Base-by-base conservation (phyloP, 2,329 filamentous ascomycete genomes). In the Fusarium citri region DNA sequence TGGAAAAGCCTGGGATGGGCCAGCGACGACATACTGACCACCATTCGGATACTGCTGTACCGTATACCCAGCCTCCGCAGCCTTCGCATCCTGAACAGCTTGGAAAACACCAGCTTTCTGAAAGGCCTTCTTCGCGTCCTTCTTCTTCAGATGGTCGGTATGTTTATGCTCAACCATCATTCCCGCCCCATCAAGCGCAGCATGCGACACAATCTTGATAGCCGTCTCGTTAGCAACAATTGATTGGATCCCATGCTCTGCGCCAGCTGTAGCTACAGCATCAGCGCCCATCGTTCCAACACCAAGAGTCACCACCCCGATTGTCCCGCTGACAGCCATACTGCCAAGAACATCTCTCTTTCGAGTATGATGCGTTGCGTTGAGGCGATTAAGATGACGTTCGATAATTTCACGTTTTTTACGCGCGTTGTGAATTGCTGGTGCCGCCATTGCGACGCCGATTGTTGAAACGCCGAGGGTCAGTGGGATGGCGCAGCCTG, bases 341-440 rank as follows among this genome's bases (percentile, higher is more conserved):
- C 80, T 80, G 2, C 77, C 79, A 0, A 84, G 58, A 0, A 83
- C 80, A 57, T 81, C 80, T 3, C 80, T 74, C 55, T 83, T 83
- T 48, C 82, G 77, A 0, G 80, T 81, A 26, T 78, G 75, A 45
- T 83, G 80, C 0, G 76, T 78, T 6, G 74, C 66, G 7, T 79
- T 76, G 11, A 78, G 74, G 6, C 69, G 68, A 34, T 80, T 75
- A 2, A 83, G 76, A 23, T 81, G 79, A 8, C 68, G 73, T 56
- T 82, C 80, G 54, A 83, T 81, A 0, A 83, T 82, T 22, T 79
- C 79, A 8, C 81, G 75, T 59, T 83, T 82, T 64, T 80, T 82
- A 3, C 80, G 75, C 3, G 81, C 81, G 66, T 83, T 83, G 55
- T 81, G 80, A 6, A 83, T 78, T 0, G 78, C 76, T 1, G 81